phyloP scores from a whole-genome alignment of 768 basidiomycete species.

The Kwoniella heveanensis region DNA sequence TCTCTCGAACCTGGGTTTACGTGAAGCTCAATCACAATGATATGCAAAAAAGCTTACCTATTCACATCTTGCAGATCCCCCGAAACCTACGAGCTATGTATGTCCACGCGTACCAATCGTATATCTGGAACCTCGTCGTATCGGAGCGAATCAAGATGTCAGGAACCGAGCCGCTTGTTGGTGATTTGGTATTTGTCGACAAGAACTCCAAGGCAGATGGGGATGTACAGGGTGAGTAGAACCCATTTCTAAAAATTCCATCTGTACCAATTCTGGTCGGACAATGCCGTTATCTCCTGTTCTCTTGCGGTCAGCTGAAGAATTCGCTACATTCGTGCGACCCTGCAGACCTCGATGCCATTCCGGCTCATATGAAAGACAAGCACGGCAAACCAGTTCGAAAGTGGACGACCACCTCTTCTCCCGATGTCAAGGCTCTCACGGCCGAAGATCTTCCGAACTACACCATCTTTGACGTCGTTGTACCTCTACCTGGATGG shows the following conservation, averaged over 20 bases:
- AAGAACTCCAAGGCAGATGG: conserved; percentile 53
- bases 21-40: too few species aligned
- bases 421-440: conserved; percentile 70
- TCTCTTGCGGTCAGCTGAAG: too few species aligned
- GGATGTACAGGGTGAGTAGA: conserved; percentile 24
- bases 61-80: conserved; percentile 71
- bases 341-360: conserved; percentile 14
- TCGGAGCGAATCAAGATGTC: conserved; percentile 83
- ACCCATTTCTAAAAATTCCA: too few species aligned
- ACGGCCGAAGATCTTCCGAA: conserved; percentile 72
- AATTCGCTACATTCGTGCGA: too few species aligned
- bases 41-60: too few species aligned
- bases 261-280: too few species aligned
- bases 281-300: too few species aligned
- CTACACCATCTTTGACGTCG: conserved; percentile 88
- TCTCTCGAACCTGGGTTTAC: neutral
- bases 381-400: conserved; percentile 27
- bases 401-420: conserved; percentile 49
- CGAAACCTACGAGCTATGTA: conserved; percentile 95
- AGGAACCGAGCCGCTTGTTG: conserved; percentile 70
- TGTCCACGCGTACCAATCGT: conserved; percentile 97
- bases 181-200: conserved; percentile 83
- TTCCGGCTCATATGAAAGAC: conserved; percentile 18
- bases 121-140: conserved; percentile 96
- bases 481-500: conserved; percentile 95